Conservation (phyloP, 495 filamentous ascomycete species). For the Wilcoxina mikolae region DNA sequence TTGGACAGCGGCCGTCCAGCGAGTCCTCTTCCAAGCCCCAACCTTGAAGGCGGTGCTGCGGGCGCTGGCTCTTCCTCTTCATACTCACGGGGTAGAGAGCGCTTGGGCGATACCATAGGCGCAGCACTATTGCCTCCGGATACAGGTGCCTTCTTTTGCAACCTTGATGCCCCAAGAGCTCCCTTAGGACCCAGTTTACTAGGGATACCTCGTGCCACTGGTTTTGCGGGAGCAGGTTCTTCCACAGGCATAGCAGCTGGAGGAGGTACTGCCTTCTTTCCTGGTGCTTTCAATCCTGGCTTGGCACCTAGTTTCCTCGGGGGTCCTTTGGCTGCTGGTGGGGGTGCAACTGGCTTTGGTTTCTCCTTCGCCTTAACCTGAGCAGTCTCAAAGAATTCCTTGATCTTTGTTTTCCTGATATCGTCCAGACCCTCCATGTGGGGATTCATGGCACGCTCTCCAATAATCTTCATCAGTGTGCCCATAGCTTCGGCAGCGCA, state of each 20-base stretch:
- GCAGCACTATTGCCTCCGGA: constrained; percentile 34
- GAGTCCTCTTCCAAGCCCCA: constrained; percentile 60
- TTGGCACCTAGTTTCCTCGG: constrained; percentile 40
- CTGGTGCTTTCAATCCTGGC: constrained; percentile 34
- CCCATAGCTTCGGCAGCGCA: constrained; percentile 85
- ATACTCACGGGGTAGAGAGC: constrained; percentile 39
- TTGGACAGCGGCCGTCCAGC: constrained; percentile 79
- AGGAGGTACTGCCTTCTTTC: constrained; percentile 36
- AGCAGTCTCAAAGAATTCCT: constrained; percentile 82
- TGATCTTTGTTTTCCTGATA: constrained; percentile 88
- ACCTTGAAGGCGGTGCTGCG: constrained; percentile 47
- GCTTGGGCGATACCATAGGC: constrained; percentile 46
- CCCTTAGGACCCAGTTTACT: constrained; percentile 56
- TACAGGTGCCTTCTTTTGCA: constrained; percentile 48
- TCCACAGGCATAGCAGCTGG: constrained; percentile 32
- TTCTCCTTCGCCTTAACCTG: constrained; percentile 96
- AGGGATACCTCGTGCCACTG: constrained; percentile 38
- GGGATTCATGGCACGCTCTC: constrained; percentile 89
- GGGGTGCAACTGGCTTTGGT: constrained; percentile 64
- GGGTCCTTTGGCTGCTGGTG: constrained; percentile 46
- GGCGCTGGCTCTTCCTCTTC: constrained; percentile 45
- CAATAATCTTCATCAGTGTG: constrained; percentile 96
- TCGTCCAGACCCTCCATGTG: constrained; percentile 93
- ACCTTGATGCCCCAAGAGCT: constrained; percentile 52
- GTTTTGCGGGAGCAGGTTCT: constrained; percentile 33